Percentiles rank a stretch among this genome's conserved stretches.
Evolutionary conservation across 2,329 filamentous ascomycete genomes (phyloP).

Genomic region (Fusarium coffeatum): DNA sequence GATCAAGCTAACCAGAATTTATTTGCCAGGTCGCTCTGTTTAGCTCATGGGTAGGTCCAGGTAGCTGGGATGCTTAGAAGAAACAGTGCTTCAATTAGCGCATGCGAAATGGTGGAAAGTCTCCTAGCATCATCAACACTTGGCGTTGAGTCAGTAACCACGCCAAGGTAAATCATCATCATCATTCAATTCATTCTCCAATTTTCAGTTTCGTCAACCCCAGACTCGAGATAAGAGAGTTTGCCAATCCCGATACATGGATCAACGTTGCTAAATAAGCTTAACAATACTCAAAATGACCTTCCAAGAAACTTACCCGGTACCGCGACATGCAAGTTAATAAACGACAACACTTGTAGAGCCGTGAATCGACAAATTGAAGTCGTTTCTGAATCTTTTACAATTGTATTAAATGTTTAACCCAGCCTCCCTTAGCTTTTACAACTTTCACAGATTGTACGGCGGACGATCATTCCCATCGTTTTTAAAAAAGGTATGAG

Average conservation of each 20-base stretch:
- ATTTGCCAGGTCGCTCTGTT: too few relatives aligned
- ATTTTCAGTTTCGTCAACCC: background rate
- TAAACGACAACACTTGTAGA: too few relatives aligned
- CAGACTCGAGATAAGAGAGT: rapidly evolving
- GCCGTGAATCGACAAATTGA: too few relatives aligned
- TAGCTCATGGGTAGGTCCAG: background rate
- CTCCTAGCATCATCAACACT: background rate
- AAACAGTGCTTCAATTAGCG: too few relatives aligned
- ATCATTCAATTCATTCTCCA: background rate
- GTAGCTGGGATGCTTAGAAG: background rate
- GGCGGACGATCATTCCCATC: too few relatives aligned
- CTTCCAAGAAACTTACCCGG: too few relatives aligned
- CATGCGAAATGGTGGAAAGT: background rate
- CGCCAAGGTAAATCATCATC: background rate
- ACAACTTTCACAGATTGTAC: too few relatives aligned
- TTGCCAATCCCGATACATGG: background rate
- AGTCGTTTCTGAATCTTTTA: too few relatives aligned
- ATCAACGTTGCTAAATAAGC: background rate
- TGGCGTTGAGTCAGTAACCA: background rate
- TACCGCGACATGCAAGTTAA: too few relatives aligned
- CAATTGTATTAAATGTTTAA: too few relatives aligned
- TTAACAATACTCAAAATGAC: background rate
- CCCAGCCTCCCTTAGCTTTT: too few relatives aligned
- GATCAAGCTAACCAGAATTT: background rate
- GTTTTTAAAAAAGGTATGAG: too few relatives aligned